These are phyloP conservation scores for Arachnopeziza araneosa DNA, from an alignment of 2,329 filamentous ascomycete species.

Conservation along the genomic window DNA sequence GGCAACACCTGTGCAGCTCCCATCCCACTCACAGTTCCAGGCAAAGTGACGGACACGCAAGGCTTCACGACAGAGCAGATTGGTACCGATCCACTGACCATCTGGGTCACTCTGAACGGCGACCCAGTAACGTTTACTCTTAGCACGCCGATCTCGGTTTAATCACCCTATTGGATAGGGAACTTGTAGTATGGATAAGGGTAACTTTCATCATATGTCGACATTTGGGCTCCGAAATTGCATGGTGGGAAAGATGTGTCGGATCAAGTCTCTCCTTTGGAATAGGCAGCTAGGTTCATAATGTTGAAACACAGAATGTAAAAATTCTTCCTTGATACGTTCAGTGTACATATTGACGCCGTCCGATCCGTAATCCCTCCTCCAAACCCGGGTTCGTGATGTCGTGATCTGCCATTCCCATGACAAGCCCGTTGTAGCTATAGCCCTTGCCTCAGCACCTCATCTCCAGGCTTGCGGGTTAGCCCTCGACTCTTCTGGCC, in stretches of 20 bases:
- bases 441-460: background rate
- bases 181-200: background rate
- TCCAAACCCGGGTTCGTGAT: background rate
- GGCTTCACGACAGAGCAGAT: conserved; percentile 37
- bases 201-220: background rate
- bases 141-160: conserved; percentile 14
- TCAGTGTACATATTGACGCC: background rate
- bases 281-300: background rate
- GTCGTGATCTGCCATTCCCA: background rate
- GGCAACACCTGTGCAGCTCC: conserved; percentile 18
- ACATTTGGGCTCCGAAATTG: background rate
- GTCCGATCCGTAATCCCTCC: background rate
- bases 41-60: conserved; percentile 20
- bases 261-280: background rate
- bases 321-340: background rate
- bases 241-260: background rate
- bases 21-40: conserved; percentile 34
- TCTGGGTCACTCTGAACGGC: conserved; percentile 34
- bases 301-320: background rate
- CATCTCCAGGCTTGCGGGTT: too few relatives aligned
- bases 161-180: background rate
- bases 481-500: too few relatives aligned
- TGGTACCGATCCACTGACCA: conserved; percentile 31
- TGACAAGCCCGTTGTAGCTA: too few relatives aligned
- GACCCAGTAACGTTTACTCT: conserved; percentile 40